These are phyloP conservation scores for Astragalus membranaceus DNA, from an alignment of 306 rosid species.

Conservation along the genomic window DNA sequence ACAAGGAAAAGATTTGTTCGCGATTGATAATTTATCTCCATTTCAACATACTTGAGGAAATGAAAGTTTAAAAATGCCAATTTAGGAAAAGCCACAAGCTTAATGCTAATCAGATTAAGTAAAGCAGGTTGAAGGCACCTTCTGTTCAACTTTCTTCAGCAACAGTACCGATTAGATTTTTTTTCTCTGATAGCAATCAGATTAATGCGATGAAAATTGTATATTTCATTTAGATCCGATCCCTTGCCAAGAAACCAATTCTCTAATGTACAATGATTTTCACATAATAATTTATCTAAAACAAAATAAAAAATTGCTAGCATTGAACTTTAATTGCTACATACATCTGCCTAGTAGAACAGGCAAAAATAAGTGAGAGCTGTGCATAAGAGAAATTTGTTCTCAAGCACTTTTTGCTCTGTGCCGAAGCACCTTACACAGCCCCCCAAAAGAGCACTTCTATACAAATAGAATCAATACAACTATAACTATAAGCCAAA, in stretches of 20 bases:
- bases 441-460: background rate
- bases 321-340: background rate
- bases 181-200: too few species aligned
- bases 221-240: background rate
- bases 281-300: background rate
- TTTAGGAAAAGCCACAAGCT: too few species aligned
- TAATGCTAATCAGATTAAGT: too few species aligned
- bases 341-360: background rate
- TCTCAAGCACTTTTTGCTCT: background rate
- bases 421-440: background rate
- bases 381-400: background rate
- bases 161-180: too few species aligned
- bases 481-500: conserved; percentile 9
- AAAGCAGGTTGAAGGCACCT: too few species aligned
- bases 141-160: too few species aligned
- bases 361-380: background rate
- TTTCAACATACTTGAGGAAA: too few species aligned
- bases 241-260: background rate
- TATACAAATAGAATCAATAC: background rate
- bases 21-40: too few species aligned
- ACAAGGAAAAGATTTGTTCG: too few species aligned
- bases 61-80: too few species aligned
- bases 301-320: background rate
- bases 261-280: background rate
- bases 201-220: background rate